Percentiles rank a stretch among this genome's conserved stretches.
Evolutionary conservation across 306 rosid genomes (phyloP).

Genomic region (Carpinus fangiana): DNA sequence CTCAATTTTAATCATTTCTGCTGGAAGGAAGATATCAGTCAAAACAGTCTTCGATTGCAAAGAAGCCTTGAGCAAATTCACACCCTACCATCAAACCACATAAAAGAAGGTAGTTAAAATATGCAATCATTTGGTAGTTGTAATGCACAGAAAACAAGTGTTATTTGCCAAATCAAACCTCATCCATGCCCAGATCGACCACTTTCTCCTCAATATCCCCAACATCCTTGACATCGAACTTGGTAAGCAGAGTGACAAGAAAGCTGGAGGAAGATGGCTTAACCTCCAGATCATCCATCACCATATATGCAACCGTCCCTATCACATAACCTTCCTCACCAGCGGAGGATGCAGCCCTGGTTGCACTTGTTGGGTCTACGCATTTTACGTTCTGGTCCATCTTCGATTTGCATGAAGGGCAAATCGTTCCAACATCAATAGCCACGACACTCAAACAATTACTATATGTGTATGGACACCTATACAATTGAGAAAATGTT

Average conservation of each 20-base stretch:
- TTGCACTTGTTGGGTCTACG: neutral
- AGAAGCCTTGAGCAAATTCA: too few relatives aligned
- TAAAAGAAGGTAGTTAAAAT: too few relatives aligned
- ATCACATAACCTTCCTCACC: constrained; percentile 29
- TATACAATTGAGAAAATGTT: neutral
- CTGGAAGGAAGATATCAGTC: too few relatives aligned
- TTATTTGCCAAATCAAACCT: constrained; percentile 24
- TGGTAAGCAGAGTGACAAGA: constrained; percentile 4
- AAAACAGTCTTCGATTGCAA: too few relatives aligned
- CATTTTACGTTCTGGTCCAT: neutral
- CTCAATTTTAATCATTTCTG: too few relatives aligned
- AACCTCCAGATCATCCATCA: constrained; percentile 45
- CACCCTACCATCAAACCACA: too few relatives aligned
- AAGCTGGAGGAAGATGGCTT: constrained; percentile 25
- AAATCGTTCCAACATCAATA: neutral
- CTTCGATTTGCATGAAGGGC: neutral
- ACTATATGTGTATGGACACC: too few relatives aligned
- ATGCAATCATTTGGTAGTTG: too few relatives aligned
- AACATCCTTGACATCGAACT: constrained; percentile 24
- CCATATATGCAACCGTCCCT: constrained; percentile 38
- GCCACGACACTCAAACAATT: too few relatives aligned
- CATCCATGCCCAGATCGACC: constrained; percentile 29
- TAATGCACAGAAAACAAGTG: neutral
- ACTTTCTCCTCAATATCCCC: constrained; percentile 25
- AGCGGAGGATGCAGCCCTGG: neutral